phyloP scores from a whole-genome alignment of 139 green algal species.

The Volvox reticuliferus region DNA sequence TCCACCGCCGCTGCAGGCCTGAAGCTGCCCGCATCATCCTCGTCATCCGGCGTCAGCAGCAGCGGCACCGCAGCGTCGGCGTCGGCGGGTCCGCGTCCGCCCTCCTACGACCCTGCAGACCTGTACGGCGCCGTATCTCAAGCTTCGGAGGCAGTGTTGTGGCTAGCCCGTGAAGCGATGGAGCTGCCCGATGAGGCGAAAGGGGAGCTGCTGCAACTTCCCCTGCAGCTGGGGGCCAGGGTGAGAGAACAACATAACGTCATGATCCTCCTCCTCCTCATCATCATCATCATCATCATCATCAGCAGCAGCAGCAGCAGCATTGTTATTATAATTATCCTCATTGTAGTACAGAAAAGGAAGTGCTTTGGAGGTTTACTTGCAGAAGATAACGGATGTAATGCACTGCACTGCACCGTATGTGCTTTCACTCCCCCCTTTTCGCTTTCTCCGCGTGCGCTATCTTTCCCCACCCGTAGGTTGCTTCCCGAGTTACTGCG shows the following conservation, averaged over 20 bases:
- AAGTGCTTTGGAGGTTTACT: too few species aligned
- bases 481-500: conserved; percentile 11
- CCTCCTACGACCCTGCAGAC: neutral
- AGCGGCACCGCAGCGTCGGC: too few species aligned
- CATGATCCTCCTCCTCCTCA: too few species aligned
- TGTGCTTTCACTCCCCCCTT: too few species aligned
- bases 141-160: conserved; percentile 15
- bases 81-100: neutral
- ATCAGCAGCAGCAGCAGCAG: too few species aligned
- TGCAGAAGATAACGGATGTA: too few species aligned
- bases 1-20: neutral
- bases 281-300: too few species aligned
- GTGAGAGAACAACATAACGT: neutral
- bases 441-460: too few species aligned
- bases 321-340: too few species aligned
- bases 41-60: too few species aligned
- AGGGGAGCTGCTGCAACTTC: conserved; percentile 37
- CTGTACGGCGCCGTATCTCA: neutral
- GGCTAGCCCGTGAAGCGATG: conserved; percentile 5
- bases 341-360: too few species aligned
- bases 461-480: neutral
- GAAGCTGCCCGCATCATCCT: neutral
- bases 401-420: too few species aligned
- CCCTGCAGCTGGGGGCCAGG: conserved; percentile 10
- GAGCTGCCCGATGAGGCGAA: conserved; percentile 14